Base-by-base conservation (phyloP, 257 asterid genomes). In the Solanum chiquidenum region DNA sequence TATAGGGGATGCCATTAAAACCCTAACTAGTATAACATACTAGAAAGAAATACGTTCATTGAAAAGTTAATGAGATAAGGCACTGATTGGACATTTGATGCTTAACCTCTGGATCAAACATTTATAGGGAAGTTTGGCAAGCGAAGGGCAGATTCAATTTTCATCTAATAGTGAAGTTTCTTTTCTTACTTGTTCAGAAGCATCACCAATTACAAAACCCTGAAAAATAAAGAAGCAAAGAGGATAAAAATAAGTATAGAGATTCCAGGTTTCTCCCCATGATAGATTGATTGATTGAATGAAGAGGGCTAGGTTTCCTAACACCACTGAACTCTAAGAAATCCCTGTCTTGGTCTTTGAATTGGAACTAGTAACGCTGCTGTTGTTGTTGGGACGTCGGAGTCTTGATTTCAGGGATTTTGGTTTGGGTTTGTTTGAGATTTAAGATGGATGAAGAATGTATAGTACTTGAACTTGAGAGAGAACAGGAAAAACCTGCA, bases 1-100 rank as follows among this genome's bases (percentile, higher is more conserved):
- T 95, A 89, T 96, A 96, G n/a, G 99, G 95, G 80, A 91, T 93
- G 35, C 98, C 99, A 77, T 91, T 93, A 55, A 96, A 96, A 69
- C 94, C 99, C 98, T 96, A 88, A 25, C 33, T 76, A 23, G 66
- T 29, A 80, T 25, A 83, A 42, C 87, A 35, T 9, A 40, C 83
- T 11, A 31, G 6, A 52, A 40, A 31, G 6, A 52, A 25, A 62
- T 31, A 58, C 69, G 84, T 29, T 12, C 25, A 40, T 55, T 42
- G 83, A 42, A 23, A 35, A 23, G 58, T 69, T 18, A 60, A 13
- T 37, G 55, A 80, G 72, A 60, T 3, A 55, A 52, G 62, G 62
- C 62, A 52, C n/a, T 52, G 62, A 23, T 20, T 55, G 64, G 64
- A 20, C 64, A 55, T 55, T 55, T 55, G 64, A 55, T 55, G 64